These are phyloP conservation scores for Entelexis paramagnoliae DNA, from an alignment of 1,139 yeast genomes.

Conservation along the genomic window DNA sequence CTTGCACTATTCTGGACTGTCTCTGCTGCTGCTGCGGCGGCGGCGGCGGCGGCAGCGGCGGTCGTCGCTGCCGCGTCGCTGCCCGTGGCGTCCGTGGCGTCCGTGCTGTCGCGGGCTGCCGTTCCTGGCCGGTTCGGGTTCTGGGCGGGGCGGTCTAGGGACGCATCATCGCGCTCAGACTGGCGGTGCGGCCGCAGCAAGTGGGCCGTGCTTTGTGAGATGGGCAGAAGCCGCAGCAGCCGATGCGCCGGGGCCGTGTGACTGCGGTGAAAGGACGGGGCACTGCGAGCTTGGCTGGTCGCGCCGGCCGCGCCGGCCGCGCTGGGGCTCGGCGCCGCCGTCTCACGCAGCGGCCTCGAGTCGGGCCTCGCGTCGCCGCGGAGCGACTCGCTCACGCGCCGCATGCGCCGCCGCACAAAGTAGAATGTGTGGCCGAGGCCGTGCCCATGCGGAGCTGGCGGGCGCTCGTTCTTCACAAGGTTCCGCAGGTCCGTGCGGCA, in stretches of 20 bases:
- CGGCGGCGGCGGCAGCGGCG: too few species aligned
- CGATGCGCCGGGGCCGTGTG: not conserved
- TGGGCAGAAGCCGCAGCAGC: not conserved
- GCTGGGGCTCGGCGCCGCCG: not conserved
- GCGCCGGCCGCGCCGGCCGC: not conserved
- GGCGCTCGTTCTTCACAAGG: too few species aligned
- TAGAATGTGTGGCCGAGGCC: not conserved
- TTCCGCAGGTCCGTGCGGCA: conserved; percentile 53
- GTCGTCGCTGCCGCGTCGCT: too few species aligned
- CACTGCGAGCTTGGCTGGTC: not conserved
- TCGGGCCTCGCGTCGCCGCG: not conserved
- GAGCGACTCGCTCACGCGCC: conserved; percentile 2
- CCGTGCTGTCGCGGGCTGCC: too few species aligned
- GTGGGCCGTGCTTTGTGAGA: not conserved
- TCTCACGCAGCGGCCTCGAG: not conserved
- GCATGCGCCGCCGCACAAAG: not conserved
- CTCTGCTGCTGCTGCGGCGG: not conserved
- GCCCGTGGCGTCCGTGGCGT: too few species aligned
- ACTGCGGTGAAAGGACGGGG: not conserved
- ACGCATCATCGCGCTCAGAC: not conserved
- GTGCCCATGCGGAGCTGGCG: not conserved
- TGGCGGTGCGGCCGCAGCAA: not conserved
- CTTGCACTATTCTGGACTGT: not conserved
- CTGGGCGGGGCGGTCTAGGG: too few species aligned
- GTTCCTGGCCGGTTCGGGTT: too few species aligned